Evolutionary conservation across 78 protist species (phyloP).

Genomic region (Cavenderia fasciculata): DNA sequence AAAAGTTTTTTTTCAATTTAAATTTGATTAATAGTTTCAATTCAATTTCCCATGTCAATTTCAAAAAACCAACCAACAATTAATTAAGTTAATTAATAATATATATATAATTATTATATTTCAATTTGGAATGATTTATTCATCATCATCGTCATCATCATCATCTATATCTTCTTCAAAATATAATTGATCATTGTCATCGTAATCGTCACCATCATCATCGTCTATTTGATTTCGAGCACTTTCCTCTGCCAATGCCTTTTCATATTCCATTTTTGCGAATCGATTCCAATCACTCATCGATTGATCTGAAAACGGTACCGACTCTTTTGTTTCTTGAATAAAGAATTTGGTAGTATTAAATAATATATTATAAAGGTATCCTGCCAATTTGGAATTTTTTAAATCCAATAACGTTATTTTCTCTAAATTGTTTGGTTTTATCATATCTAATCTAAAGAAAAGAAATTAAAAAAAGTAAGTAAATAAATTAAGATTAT

Average conservation of each 20-base stretch:
- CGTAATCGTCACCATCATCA: constrained; percentile 71
- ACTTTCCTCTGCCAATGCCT: constrained; percentile 72
- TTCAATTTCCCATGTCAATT: background rate
- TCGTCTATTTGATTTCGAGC: background rate
- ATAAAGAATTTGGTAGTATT: constrained; percentile 89
- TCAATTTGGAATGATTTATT: no score
- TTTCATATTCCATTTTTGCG: constrained; percentile 91
- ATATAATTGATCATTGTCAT: constrained; percentile 29
- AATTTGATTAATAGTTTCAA: background rate
- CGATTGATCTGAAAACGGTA: constrained; percentile 26
- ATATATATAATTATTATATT: background rate
- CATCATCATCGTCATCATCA: background rate
- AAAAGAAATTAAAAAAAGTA: background rate
- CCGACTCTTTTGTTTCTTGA: constrained; percentile 90
- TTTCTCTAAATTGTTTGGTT: constrained; percentile 26
- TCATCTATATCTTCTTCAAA: constrained; percentile 42
- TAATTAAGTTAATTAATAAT: background rate
- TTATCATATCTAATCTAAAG: constrained; percentile 54
- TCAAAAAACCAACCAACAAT: background rate
- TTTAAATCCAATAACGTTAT: constrained; percentile 58
- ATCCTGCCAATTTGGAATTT: constrained; percentile 61
- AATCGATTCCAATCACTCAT: constrained; percentile 94
- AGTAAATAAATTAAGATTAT: background rate
- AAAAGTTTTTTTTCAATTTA: background rate
- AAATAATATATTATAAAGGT: constrained; percentile 88